Conservation (phyloP, 225 moss, liverwort and hornwort species). For the Takakia lepidozioides region DNA sequence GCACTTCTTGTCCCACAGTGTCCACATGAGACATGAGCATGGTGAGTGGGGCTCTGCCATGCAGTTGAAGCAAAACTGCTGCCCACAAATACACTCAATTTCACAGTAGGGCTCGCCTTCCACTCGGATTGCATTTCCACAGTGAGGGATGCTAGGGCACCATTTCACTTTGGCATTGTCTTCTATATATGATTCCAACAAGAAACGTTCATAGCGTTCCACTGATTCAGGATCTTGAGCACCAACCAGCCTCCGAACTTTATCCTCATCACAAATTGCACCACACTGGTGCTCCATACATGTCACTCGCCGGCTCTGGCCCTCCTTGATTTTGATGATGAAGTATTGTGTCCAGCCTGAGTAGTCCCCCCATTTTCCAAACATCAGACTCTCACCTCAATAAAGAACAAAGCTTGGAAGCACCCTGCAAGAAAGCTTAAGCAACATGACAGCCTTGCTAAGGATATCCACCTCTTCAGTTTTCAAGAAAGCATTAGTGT, state of each 20-base stretch:
- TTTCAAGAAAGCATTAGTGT: too few relatives aligned
- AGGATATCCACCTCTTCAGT: too few relatives aligned
- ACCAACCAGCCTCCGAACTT: slow-evolving; percentile 85
- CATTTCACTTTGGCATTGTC: slow-evolving; percentile 99
- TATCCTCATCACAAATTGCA: slow-evolving; percentile 96
- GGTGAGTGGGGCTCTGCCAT: slow-evolving; percentile 98
- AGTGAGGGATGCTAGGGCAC: slow-evolving; percentile 97
- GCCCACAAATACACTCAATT: slow-evolving; percentile 88
- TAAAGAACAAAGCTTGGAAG: too few relatives aligned
- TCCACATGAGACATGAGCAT: slow-evolving; percentile 98
- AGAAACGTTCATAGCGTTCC: slow-evolving; percentile 83
- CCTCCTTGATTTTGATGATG: slow-evolving; percentile 93
- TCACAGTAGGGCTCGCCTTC: slow-evolving; percentile 91
- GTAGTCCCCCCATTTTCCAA: too few relatives aligned
- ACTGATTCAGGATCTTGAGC: slow-evolving; percentile 65
- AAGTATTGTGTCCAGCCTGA: slow-evolving; percentile 98
- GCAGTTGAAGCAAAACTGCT: slow-evolving; percentile 99
- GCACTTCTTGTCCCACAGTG: slow-evolving; percentile 96
- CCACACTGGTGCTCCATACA: slow-evolving; percentile 95
- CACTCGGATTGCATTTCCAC: slow-evolving; percentile 91
- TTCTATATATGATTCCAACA: slow-evolving; percentile 98
- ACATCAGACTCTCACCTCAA: too few relatives aligned
- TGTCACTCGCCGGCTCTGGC: slow-evolving; percentile 88
- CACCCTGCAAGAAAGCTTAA: too few relatives aligned
- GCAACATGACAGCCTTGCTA: too few relatives aligned